A percentile compares a stretch with the other conserved stretches of the same genome.
Evolutionary conservation across 148 eudicot species (phyloP).

Genomic region (Cornus suecica): DNA sequence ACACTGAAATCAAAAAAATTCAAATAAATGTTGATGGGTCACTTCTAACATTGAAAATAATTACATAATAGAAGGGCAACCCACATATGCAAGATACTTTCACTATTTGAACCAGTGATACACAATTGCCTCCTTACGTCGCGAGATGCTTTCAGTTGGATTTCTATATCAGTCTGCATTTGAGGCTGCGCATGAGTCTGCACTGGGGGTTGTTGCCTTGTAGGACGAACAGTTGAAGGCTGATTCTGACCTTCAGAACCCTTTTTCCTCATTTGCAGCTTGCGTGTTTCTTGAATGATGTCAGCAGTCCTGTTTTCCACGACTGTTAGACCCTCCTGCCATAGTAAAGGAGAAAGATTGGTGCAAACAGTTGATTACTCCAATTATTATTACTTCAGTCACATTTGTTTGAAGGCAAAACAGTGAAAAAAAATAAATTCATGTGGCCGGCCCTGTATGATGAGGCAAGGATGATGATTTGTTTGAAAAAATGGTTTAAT

Average conservation of each 20-base stretch:
- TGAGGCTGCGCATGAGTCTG: conserved; percentile 38
- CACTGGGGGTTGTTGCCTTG: conserved; percentile 29
- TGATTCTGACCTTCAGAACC: conserved; percentile 38
- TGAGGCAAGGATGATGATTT: too few relatives aligned
- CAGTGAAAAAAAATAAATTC: too few relatives aligned
- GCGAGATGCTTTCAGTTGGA: conserved; percentile 93
- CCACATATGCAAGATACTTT: conserved; percentile 8
- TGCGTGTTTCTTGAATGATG: conserved; percentile 86
- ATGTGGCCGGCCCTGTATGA: too few relatives aligned
- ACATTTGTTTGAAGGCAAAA: too few relatives aligned
- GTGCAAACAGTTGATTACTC: neutral
- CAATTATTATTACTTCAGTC: neutral
- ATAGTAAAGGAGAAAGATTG: neutral
- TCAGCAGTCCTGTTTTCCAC: conserved; percentile 83
- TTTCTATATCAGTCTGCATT: conserved; percentile 55
- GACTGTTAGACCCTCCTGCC: conserved; percentile 71
- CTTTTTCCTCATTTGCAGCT: conserved; percentile 53
- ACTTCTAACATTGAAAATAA: neutral
- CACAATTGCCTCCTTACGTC: conserved; percentile 84
- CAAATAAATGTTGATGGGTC: neutral
- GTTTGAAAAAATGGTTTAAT: neutral
- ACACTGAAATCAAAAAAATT: too few relatives aligned
- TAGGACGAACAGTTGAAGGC: conserved; percentile 19
- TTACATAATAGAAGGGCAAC: conserved; percentile 5
- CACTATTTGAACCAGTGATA: conserved; percentile 31